Evolutionary conservation across 176 grass and related monocot species (phyloP).

Genomic region (Eragrostis nindensis): DNA sequence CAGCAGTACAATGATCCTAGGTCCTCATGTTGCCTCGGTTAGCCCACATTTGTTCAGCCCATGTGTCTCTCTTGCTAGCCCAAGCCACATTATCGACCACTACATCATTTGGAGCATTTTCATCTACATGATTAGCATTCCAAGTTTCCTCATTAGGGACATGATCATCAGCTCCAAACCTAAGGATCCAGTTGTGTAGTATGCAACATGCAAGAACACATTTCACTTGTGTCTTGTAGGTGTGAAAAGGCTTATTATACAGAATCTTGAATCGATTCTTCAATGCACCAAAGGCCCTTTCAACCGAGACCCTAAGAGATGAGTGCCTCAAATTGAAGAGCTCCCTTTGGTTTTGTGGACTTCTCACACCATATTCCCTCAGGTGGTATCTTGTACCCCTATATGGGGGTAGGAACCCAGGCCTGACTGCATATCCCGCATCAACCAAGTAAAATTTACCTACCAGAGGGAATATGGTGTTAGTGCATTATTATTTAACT

Average conservation of each 20-base stretch:
- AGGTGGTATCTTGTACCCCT: background rate
- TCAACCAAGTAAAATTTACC: background rate
- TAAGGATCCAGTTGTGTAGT: background rate
- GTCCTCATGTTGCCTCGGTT: no score
- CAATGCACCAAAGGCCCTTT: background rate
- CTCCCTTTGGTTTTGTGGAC: background rate
- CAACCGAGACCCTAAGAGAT: background rate
- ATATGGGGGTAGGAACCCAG: background rate
- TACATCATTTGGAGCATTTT: no score
- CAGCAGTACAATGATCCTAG: no score
- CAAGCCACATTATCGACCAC: no score
- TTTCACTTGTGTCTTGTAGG: background rate
- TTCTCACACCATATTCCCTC: background rate
- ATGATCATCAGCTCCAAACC: background rate
- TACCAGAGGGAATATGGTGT: background rate
- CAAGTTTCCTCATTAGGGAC: no score
- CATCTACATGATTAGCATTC: no score
- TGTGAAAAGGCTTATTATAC: background rate
- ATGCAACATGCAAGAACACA: background rate
- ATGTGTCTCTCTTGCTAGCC: no score
- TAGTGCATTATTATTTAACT: no score
- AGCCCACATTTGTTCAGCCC: no score
- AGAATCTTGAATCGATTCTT: background rate
- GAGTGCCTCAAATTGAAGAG: background rate
- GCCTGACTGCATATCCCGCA: background rate